Base-by-base conservation (phyloP, 1,284 basidiomycete species). In the Serendipita sp. region DNA sequence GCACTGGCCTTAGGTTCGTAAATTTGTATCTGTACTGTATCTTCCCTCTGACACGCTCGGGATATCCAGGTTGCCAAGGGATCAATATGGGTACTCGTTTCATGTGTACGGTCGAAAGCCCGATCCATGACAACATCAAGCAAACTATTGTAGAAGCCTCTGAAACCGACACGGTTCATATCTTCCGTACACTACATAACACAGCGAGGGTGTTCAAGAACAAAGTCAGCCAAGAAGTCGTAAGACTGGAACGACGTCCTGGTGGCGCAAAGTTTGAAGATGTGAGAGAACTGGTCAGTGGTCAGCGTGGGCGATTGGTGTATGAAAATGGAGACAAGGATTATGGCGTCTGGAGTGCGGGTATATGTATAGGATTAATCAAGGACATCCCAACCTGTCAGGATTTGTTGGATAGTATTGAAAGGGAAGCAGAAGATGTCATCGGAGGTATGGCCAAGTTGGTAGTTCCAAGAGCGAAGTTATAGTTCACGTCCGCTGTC, bases 141-240 rank as follows among this genome's bases (percentile, higher is more conserved):
- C 78, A 92, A 62, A 87, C 82, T 72, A 95, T 97, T 61, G 87
- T 97, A 60, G 77, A 81, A 8, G 84, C 91, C 3, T 83, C 80
- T 3, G 93, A 97, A 73, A 79, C 80, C 63, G 88, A 95, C 70
- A 88, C 87, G 0, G 74, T 87, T 4, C 94, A 96, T 74, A 94
- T 96, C 69, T 93, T 97, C 79, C 83, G 93, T 63, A 88, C 87
- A 0, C 74, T 95, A 60, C 79, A 81, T 69, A 95, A 95, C 72
- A 94, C 92, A 1, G 85, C 91, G 3, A 82, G 93, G 41, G 92
- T 96, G 2, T 94, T 80, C 80, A 92, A 91, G 77, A 93, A 93
- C 76, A 81, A 79, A 65, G 81, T 93, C 41, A 77, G 91, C 2
- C 71, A 81, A 69, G 85, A 95, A 71, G 93, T 97, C 15, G 87